Evolutionary conservation across 192 early-diverging fungal species (phyloP).

Genomic region (Entomortierella parvispora): DNA sequence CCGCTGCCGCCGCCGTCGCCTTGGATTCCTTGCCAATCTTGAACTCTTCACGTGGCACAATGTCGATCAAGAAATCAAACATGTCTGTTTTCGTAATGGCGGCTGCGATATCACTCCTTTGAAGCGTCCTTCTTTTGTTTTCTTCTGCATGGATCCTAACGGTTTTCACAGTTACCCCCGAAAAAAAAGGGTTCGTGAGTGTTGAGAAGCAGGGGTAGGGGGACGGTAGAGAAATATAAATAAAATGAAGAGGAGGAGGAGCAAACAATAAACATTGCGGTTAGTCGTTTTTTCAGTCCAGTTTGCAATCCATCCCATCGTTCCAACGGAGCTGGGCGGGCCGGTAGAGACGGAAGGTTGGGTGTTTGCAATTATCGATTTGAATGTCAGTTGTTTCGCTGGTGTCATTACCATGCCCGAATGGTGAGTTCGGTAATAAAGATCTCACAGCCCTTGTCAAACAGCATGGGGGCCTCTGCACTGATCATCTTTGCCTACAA

Average conservation of each 20-base stretch:
- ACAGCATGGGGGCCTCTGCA: conserved; percentile 87
- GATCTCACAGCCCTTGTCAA: conserved; percentile 96
- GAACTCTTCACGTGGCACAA: conserved; percentile 91
- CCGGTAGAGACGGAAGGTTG: not conserved
- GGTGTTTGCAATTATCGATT: too few species aligned
- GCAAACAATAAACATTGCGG: too few species aligned
- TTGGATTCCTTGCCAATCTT: conserved; percentile 32
- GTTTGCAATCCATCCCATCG: too few species aligned
- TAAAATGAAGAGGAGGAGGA: too few species aligned
- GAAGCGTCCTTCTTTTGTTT: conserved; percentile 94
- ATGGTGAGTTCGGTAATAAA: conserved; percentile 92
- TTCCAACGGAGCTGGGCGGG: not conserved
- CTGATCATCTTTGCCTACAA: conserved; percentile 44
- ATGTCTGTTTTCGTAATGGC: conserved; percentile 91
- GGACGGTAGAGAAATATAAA: not conserved
- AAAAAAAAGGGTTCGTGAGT: not conserved
- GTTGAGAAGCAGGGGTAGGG: not conserved
- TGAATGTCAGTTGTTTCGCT: too few species aligned
- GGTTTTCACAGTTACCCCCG: not conserved
- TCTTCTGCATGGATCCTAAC: conserved; percentile 95
- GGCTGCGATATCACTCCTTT: conserved; percentile 89
- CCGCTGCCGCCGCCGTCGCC: not conserved
- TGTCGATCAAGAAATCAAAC: conserved; percentile 98
- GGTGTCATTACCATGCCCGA: conserved; percentile 82
- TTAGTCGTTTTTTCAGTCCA: too few species aligned